phyloP scores from a whole-genome alignment of 1,284 basidiomycete genomes.

The Fomitopsis betulina region DNA sequence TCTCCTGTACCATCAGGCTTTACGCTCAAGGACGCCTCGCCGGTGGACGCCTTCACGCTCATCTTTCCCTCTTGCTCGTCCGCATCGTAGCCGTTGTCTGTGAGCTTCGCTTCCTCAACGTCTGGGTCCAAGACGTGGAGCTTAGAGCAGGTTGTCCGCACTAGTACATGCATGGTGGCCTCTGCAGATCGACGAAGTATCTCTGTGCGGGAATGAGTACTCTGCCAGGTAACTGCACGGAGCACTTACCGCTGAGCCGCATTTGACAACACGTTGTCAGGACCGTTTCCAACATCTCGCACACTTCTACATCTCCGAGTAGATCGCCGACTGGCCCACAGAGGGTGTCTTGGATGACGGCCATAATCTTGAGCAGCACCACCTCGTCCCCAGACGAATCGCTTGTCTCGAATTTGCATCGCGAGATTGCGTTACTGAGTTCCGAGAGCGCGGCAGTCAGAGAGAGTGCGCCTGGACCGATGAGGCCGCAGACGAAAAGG shows the following conservation, averaged over 20 bases:
- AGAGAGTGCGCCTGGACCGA: conserved; percentile 46
- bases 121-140: conserved; percentile 65
- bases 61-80: conserved; percentile 58
- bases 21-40: neutral
- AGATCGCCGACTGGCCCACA: conserved; percentile 61
- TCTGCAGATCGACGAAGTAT: conserved; percentile 91
- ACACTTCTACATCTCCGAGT: conserved; percentile 91
- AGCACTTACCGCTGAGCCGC: conserved; percentile 78
- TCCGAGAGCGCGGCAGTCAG: conserved; percentile 73
- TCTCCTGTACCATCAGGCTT: neutral
- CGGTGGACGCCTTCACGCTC: conserved; percentile 33
- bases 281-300: conserved; percentile 98
- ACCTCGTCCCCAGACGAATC: conserved; percentile 96
- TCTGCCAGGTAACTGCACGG: neutral
- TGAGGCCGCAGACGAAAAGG: conserved; percentile 79
- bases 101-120: conserved; percentile 63
- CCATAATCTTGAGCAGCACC: conserved; percentile 88
- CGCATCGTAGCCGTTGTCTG: conserved; percentile 40
- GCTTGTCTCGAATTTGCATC: conserved; percentile 97
- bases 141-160: conserved; percentile 77
- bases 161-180: conserved; percentile 87
- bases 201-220: conserved; percentile 43
- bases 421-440: conserved; percentile 86
- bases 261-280: conserved; percentile 97
- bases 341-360: conserved; percentile 85